Conservation (phyloP, 495 filamentous ascomycete genomes). For the Neurospora sp. region DNA sequence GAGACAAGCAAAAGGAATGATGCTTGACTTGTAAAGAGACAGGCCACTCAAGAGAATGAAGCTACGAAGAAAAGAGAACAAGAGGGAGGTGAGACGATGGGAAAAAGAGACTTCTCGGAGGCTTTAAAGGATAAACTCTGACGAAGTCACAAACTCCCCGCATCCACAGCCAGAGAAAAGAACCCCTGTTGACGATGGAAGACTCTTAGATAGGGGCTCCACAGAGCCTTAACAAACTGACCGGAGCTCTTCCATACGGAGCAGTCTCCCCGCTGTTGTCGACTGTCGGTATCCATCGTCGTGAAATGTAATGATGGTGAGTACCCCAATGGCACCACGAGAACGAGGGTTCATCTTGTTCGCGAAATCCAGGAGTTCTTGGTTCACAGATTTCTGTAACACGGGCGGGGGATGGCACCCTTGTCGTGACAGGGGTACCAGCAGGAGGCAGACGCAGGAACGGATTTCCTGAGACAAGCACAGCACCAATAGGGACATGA, state of each 20-base stretch:
- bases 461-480: constrained; percentile 18
- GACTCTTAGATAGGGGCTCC: not conserved
- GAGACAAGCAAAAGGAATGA: constrained; percentile 27
- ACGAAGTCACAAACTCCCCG: not conserved
- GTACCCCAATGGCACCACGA: not conserved
- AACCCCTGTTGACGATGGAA: not conserved
- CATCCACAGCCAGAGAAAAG: not conserved
- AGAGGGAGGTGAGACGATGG: constrained; percentile 6
- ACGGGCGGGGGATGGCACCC: constrained; percentile 2
- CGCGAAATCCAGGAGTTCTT: constrained; percentile 14
- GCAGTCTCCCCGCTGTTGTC: not conserved
- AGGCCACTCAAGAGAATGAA: constrained; percentile 13
- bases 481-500: constrained; percentile 14
- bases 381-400: constrained; percentile 11
- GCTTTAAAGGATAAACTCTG: constrained; percentile 12
- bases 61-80: constrained; percentile 9
- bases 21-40: constrained; percentile 21
- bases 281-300: not conserved
- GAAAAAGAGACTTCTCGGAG: not conserved
- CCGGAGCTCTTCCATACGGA: not conserved
- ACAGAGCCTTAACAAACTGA: not conserved
- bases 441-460: constrained; percentile 22
- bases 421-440: not conserved
- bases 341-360: not conserved
- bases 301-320: not conserved